A percentile compares a stretch with the other conserved stretches of the same genome.
Evolutionary conservation across 805 yeast genomes (phyloP).

Genomic region (Saccharomycopsis sp.): DNA sequence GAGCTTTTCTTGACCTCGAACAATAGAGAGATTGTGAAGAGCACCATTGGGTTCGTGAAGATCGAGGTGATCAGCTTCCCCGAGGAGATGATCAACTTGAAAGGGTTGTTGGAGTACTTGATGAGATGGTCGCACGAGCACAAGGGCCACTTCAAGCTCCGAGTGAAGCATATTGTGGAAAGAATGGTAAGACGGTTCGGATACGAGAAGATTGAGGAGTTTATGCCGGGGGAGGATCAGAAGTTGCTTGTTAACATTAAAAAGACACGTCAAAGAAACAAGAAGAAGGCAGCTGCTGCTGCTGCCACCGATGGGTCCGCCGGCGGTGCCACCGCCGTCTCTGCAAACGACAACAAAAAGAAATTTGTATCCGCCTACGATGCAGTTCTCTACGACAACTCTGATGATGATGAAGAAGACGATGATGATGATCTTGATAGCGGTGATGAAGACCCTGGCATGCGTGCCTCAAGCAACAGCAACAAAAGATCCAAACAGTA

Average conservation of each 20-base stretch:
- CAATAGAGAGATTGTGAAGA: slow-evolving; percentile 86
- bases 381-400: slow-evolving; percentile 78
- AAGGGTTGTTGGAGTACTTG: slow-evolving; percentile 57
- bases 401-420: slow-evolving; percentile 42
- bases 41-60: slow-evolving; percentile 90
- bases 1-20: slow-evolving; percentile 85
- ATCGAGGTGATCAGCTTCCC: slow-evolving; percentile 80
- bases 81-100: slow-evolving; percentile 63
- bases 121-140: slow-evolving; percentile 94
- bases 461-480: slow-evolving; percentile 17
- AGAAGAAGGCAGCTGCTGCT: slow-evolving; percentile 52
- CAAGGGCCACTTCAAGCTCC: slow-evolving; percentile 87
- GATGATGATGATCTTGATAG: slow-evolving; percentile 27
- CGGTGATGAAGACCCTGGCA: slow-evolving; percentile 22
- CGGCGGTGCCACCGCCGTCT: slow-evolving; percentile 20
- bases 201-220: slow-evolving; percentile 67
- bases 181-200: slow-evolving; percentile 86
- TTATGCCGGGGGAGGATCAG: slow-evolving; percentile 85
- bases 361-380: slow-evolving; percentile 82
- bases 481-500: slow-evolving; percentile 41
- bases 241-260: slow-evolving; percentile 78
- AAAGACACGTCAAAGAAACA: slow-evolving; percentile 76
- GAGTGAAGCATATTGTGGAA: slow-evolving; percentile 88
- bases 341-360: slow-evolving; percentile 30
- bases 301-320: slow-evolving; percentile 25